Evolutionary conservation across 1,284 basidiomycete genomes (phyloP), one percentile per base, ranked within the genome.

Genomic region (Apiotrichum mycotoxinovorans): DNA sequence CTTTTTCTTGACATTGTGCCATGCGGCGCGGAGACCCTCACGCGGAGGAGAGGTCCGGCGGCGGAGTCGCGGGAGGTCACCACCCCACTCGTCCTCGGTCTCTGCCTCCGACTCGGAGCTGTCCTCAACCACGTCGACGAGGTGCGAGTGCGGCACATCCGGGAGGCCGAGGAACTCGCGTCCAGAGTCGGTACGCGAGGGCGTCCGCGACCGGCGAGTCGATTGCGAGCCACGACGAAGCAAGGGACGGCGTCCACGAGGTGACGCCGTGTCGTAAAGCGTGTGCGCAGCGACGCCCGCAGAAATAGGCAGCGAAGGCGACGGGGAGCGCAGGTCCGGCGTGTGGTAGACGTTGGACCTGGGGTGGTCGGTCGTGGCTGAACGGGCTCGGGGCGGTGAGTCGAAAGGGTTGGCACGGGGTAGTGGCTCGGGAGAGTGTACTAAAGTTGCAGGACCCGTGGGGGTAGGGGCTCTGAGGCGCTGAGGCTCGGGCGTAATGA

Each of bases 51-150:
- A 46, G 8, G 33, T 18, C 18, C 58, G 54, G 23, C 58, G 51
- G 43, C 58, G 54, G 23, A 60, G 51, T 12, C 33, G 34, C 1
- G 54, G 53, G 5, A 52, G 54, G n/a, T 52, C 51, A 63, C 66
- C 54, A 23, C 70, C 73, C 72, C 73, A 74, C 68, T 79, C 79
- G 43, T 78, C 76, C 43, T 78, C 79, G 37, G 76, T 75, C 18
- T 64, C 62, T 3, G 66, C 64, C 46, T 64, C 65, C 30, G 68
- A 66, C 38, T 69, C 70, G 45, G 65, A 67, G 51, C 64, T 66
- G 54, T 69, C 68, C 51, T 72, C 72, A 45, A 59, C 61, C 5
- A 65, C 47, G 15, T 64, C 66, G 22, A 68, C 57, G 17, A 72
- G 51, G 23, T 50, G 45, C 11, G 12, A 57, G 23, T 60, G 50